These are phyloP conservation scores for Aegilops sharonensis DNA, from an alignment of 176 grass and related monocot genomes.

Conservation along the genomic window DNA sequence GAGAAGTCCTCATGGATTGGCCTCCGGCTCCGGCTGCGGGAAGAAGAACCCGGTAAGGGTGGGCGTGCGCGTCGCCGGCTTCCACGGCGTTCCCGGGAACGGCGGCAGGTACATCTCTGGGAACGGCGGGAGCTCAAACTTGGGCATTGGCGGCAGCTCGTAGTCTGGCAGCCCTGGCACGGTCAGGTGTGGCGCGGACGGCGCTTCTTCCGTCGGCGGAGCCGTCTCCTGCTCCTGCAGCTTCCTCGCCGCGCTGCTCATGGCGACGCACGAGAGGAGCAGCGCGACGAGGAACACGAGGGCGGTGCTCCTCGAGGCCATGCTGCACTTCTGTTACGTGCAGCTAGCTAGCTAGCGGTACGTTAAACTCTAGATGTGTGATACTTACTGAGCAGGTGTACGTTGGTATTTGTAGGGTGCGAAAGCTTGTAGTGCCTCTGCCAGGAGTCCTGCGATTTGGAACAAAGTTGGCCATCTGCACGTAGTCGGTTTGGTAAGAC, in stretches of 20 bases:
- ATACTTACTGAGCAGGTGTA: neutral
- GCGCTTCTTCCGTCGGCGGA: neutral
- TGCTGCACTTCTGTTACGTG: neutral
- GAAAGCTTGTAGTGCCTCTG: no score
- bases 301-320: neutral
- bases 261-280: neutral
- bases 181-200: neutral
- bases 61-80: neutral
- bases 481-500: neutral
- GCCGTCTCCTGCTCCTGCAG: neutral
- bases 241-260: neutral
- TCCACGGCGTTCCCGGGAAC: slow-evolving; percentile 19
- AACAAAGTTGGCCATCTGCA: neutral
- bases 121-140: neutral
- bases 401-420: no score
- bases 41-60: slow-evolving; percentile 18
- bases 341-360: neutral
- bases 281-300: neutral
- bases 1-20: neutral
- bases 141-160: slow-evolving; percentile 13
- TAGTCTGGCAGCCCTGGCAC: neutral
- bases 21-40: slow-evolving; percentile 18
- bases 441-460: neutral
- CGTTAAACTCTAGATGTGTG: neutral
- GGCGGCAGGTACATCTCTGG: slow-evolving; percentile 5